These are phyloP conservation scores for Backusella mclennaniae DNA, from an alignment of 192 early-diverging fungal species.

Conservation along the genomic window DNA sequence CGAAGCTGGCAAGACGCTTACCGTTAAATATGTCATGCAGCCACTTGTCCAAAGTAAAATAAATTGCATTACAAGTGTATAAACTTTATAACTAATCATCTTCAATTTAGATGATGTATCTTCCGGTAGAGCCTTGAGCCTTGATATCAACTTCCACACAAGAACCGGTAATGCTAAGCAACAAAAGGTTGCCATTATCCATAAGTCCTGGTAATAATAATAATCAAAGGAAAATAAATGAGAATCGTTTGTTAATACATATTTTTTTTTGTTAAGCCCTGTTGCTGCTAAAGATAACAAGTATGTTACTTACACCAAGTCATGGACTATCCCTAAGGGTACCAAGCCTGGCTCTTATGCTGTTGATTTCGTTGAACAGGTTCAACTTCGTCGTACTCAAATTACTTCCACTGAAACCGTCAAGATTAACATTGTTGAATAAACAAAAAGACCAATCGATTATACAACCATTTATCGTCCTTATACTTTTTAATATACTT, in stretches of 20 bases:
- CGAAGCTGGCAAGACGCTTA: slow-evolving; percentile 22
- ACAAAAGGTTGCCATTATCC: slow-evolving; percentile 20
- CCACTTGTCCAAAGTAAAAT: slow-evolving; percentile 33
- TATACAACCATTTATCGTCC: background rate
- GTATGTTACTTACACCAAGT: slow-evolving; percentile 30
- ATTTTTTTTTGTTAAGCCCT: slow-evolving; percentile 16
- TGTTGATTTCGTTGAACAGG: slow-evolving; percentile 23
- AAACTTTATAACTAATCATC: background rate
- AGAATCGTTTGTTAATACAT: background rate
- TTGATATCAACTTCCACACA: slow-evolving; percentile 31
- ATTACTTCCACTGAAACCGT: slow-evolving; percentile 29
- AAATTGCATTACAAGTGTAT: no score
- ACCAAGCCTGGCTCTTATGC: slow-evolving; percentile 37
- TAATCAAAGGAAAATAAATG: background rate
- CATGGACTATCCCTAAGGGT: slow-evolving; percentile 29
- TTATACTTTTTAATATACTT: background rate
- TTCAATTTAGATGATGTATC: slow-evolving; percentile 15
- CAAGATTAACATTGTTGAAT: slow-evolving; percentile 34
- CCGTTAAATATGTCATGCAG: slow-evolving; percentile 35
- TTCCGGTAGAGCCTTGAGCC: slow-evolving; percentile 25
- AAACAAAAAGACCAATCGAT: background rate
- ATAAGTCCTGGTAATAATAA: slow-evolving; percentile 8
- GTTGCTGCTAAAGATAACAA: slow-evolving; percentile 28
- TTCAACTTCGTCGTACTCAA: slow-evolving; percentile 25
- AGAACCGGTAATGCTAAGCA: slow-evolving; percentile 28